phyloP scores from a whole-genome alignment of 192 early-diverging fungal genomes.

The Fimicolochytrium jonesii region DNA sequence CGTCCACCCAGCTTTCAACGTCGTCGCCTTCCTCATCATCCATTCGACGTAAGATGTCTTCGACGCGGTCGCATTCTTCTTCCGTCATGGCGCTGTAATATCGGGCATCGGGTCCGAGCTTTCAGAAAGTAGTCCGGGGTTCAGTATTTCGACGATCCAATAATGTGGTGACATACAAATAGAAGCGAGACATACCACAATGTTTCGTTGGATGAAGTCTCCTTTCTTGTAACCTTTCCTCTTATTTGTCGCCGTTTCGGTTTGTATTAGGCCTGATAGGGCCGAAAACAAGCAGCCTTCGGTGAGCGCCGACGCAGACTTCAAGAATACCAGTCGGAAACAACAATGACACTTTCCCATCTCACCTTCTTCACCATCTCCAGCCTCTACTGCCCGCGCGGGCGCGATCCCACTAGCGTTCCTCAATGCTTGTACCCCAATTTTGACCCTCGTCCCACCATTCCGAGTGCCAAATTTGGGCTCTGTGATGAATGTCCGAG shows the following conservation, averaged over 20 bases:
- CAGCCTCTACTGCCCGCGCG: too few species aligned
- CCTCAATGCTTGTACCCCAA: conserved; percentile 14
- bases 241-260: too few species aligned
- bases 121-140: too few species aligned
- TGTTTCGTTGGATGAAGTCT: conserved; percentile 48
- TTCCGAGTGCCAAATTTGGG: conserved; percentile 32
- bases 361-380: too few species aligned
- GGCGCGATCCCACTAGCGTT: conserved; percentile 6
- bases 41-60: conserved; percentile 19
- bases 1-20: neutral
- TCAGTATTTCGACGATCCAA: too few species aligned
- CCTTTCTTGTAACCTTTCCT: conserved; percentile 39
- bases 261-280: neutral
- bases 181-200: conserved; percentile 36
- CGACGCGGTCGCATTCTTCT: conserved; percentile 39
- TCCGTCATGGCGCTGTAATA: conserved; percentile 50
- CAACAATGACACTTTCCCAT: too few species aligned
- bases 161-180: too few species aligned
- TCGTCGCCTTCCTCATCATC: conserved; percentile 14
- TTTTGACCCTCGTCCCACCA: conserved; percentile 13
- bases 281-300: neutral
- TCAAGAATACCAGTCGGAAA: too few species aligned
- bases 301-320: neutral
- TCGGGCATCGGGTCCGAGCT: conserved; percentile 46
- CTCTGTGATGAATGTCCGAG: conserved; percentile 46